These are phyloP conservation scores for Lasiodiplodia gonubiensis DNA, from an alignment of 2,329 filamentous ascomycete species.

Conservation along the genomic window DNA sequence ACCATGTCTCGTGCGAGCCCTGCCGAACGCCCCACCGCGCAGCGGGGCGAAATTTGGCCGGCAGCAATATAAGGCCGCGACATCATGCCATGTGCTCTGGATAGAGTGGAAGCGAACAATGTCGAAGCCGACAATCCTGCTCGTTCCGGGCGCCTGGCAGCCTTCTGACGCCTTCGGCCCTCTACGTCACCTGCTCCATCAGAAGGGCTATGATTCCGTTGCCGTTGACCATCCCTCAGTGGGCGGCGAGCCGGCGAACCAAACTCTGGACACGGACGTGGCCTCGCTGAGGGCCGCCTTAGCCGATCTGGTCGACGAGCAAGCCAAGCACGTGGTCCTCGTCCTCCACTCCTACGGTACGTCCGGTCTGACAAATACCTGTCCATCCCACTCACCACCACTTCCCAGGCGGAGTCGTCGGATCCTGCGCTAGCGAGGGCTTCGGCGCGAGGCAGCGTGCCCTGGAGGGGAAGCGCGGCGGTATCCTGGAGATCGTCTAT, in stretches of 20 bases:
- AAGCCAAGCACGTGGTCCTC: slow-evolving; percentile 21
- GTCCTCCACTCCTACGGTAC: slow-evolving; percentile 24
- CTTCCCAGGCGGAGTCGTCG: slow-evolving; percentile 17
- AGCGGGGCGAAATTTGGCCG: background rate
- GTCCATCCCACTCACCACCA: background rate
- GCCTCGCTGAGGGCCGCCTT: background rate
- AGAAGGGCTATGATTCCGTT: slow-evolving; percentile 18
- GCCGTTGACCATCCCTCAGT: slow-evolving; percentile 26
- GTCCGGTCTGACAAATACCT: background rate
- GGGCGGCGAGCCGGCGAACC: slow-evolving; percentile 11
- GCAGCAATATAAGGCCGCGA: background rate
- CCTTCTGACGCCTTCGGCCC: slow-evolving; percentile 20
- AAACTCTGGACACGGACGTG: slow-evolving; percentile 20
- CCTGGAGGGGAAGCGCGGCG: slow-evolving; percentile 14
- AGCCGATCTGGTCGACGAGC: background rate
- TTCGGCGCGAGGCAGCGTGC: slow-evolving; percentile 17
- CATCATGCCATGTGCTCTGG: background rate
- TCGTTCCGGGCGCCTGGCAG: slow-evolving; percentile 24
- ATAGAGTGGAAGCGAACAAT: background rate
- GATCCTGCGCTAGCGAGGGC: slow-evolving; percentile 25
- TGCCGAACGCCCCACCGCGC: background rate
- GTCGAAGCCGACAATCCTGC: slow-evolving; percentile 13
- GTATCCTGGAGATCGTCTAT: slow-evolving; percentile 19
- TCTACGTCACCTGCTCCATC: background rate
- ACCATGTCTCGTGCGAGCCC: background rate